Base-by-base conservation (phyloP, 2,329 filamentous ascomycete species). In the Lachnellula arida region DNA sequence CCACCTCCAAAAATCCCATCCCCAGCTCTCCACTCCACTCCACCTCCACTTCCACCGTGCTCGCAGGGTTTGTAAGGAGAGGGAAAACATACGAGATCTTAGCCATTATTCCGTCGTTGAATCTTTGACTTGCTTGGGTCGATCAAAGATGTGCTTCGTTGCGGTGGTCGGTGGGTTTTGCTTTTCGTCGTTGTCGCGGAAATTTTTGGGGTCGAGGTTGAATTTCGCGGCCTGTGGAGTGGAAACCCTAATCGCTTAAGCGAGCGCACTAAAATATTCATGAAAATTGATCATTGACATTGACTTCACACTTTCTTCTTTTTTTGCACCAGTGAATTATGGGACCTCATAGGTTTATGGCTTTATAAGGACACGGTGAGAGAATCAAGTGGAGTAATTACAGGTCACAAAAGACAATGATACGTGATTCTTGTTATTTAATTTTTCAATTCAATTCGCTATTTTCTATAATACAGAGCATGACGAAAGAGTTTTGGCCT, bases 61-160 rank as follows among this genome's bases (percentile, higher is more conserved):
- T 22, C 19, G 25, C 8, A 42, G 37, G 8, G 35, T 4, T 32
- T 42, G 37, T 19, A 9, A 22, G 46, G 47, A 53, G 49, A 34
- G 54, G 54, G 57, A 65, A 53, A 56, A 57, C 49, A 82, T 78
- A 84, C 81, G 80, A 82, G 67, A 79, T 70, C 76, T 84, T 84
- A 75, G 81, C 81, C 81, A 84, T 84, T 81, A 74, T 77, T 73
- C 76, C 73, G 8, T 11, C 28, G 28, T 32, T 32, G 28, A 32
- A 32, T 32, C 28, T 32, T 32, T 9, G 25, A 25, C 25, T 32
- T 32, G 8, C 22, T 22, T 22, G 51, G 51, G 47, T 32, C 28
- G 47, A 57, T 68, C 62, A 64, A 67, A 66, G 66, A 64, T 59
- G 54, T 54, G 55, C 64, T 61, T 60, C 60, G 58, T 63, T 61